These are phyloP conservation scores for Trichoderma virens DNA, from an alignment of 495 filamentous ascomycete species.

Conservation along the genomic window DNA sequence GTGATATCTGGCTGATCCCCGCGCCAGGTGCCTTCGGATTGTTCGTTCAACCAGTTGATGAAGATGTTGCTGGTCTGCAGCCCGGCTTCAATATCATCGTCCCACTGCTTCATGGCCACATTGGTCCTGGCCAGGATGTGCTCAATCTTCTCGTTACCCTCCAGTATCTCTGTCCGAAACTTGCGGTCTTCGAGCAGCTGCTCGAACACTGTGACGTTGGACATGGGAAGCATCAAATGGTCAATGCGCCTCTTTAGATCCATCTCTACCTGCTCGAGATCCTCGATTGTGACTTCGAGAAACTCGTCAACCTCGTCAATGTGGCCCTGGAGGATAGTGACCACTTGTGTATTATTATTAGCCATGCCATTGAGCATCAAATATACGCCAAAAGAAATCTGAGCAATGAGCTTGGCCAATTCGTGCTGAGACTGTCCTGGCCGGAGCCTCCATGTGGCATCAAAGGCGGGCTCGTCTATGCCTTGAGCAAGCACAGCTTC, in stretches of 20 bases:
- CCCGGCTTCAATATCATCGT: slow-evolving; percentile 72
- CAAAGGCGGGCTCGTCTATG: slow-evolving; percentile 51
- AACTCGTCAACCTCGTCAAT: slow-evolving; percentile 92
- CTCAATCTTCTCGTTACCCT: slow-evolving; percentile 86
- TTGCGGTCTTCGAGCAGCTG: slow-evolving; percentile 76
- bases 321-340: slow-evolving; percentile 83
- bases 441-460: slow-evolving; percentile 65
- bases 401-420: slow-evolving; percentile 80
- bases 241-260: slow-evolving; percentile 69
- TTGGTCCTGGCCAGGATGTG: slow-evolving; percentile 76
- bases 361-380: slow-evolving; percentile 77
- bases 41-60: slow-evolving; percentile 60
- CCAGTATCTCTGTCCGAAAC: slow-evolving; percentile 72
- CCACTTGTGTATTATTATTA: slow-evolving; percentile 77
- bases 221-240: slow-evolving; percentile 73
- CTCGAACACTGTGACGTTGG: slow-evolving; percentile 78
- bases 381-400: slow-evolving; percentile 90
- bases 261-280: slow-evolving; percentile 70
- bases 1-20: slow-evolving; percentile 42
- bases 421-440: slow-evolving; percentile 65
- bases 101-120: slow-evolving; percentile 60
- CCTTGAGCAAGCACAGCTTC: slow-evolving; percentile 59
- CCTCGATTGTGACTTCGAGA: slow-evolving; percentile 73
- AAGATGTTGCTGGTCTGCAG: slow-evolving; percentile 69
- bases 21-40: slow-evolving; percentile 51